phyloP scores from a whole-genome alignment of 176 grass and related monocot species.

The Paspalum notatum region DNA sequence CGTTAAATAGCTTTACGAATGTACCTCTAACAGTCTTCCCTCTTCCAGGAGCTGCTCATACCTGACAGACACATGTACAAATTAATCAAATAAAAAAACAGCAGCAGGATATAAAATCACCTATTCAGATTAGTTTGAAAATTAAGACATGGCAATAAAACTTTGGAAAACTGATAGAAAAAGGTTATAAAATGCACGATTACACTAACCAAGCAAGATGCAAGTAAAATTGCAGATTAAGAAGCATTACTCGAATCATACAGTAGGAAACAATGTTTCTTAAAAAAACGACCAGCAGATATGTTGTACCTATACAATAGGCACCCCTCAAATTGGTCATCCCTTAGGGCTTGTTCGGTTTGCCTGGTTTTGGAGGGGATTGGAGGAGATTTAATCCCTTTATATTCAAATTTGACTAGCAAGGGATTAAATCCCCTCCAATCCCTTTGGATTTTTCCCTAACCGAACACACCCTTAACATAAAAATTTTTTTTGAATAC shows the following conservation, averaged over 20 bases:
- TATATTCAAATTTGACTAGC: too few relatives aligned
- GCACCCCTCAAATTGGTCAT: neutral
- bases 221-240: conserved; percentile 7
- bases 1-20: neutral
- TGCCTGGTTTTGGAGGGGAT: too few relatives aligned
- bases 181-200: neutral
- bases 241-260: neutral
- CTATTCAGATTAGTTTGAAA: conserved; percentile 12
- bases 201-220: neutral
- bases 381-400: too few relatives aligned
- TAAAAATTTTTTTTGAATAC: too few relatives aligned
- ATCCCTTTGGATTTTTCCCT: too few relatives aligned
- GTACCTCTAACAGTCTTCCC: conserved; percentile 92
- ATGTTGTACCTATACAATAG: neutral
- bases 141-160: neutral
- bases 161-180: neutral
- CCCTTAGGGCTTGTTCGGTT: too few relatives aligned
- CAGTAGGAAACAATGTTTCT: neutral
- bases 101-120: neutral
- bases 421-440: too few relatives aligned
- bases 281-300: neutral
- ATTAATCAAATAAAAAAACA: conserved; percentile 16
- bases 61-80: conserved; percentile 53
- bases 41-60: conserved; percentile 93
- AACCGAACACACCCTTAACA: too few relatives aligned